Evolutionary conservation across 345 rosid genomes (phyloP).

Genomic region (Acer campestre): DNA sequence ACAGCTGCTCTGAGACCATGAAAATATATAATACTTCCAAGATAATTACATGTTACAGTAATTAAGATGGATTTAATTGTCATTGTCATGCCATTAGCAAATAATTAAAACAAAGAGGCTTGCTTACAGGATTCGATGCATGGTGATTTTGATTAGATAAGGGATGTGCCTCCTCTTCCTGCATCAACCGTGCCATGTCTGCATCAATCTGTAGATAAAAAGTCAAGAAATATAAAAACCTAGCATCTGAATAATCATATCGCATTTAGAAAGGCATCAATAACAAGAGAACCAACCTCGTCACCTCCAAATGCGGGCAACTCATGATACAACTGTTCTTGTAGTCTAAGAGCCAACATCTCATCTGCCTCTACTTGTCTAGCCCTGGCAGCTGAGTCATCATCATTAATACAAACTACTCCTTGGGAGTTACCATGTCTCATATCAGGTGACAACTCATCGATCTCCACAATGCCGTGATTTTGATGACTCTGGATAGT

Average conservation of each 20-base stretch:
- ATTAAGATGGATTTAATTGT: background rate
- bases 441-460: conserved; percentile 46
- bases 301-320: conserved; percentile 30
- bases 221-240: conserved; percentile 12
- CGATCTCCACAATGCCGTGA: conserved; percentile 35
- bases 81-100: background rate
- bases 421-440: conserved; percentile 25
- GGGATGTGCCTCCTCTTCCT: conserved; percentile 58
- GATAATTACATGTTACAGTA: background rate
- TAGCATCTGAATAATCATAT: conserved; percentile 9
- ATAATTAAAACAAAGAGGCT: conserved; percentile 7
- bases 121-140: conserved; percentile 44
- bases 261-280: background rate
- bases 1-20: background rate
- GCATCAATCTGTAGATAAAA: conserved; percentile 57
- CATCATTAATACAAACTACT: conserved; percentile 31
- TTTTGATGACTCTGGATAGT: conserved; percentile 37
- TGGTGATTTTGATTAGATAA: conserved; percentile 35
- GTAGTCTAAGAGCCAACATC: conserved; percentile 81
- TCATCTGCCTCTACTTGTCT: conserved; percentile 96
- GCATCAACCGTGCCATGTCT: conserved; percentile 58
- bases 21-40: conserved; percentile 2
- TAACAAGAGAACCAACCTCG: conserved; percentile 47
- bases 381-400: conserved; percentile 52
- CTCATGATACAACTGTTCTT: conserved; percentile 84